Evolutionary conservation across 768 basidiomycete species (phyloP).

Genomic region (Suillus alpinus): DNA sequence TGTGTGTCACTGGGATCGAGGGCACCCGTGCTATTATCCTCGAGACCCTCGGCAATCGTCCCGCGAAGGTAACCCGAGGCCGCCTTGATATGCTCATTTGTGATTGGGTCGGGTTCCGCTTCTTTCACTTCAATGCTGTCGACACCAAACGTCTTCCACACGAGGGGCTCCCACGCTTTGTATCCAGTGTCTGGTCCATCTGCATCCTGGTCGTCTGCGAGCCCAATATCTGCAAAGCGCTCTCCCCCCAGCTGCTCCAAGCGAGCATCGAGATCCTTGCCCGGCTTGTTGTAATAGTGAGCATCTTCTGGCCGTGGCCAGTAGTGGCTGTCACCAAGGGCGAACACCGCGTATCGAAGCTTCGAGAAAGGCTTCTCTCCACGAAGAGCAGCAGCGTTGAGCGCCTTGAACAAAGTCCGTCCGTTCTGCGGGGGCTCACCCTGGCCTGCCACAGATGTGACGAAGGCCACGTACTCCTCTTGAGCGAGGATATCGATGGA

Average conservation of each 20-base stretch:
- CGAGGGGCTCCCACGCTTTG: constrained; percentile 87
- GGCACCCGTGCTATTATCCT: constrained; percentile 85
- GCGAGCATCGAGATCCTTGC: constrained; percentile 83
- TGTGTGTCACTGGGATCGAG: constrained; percentile 89
- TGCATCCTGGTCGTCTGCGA: constrained; percentile 96
- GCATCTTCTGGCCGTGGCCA: constrained; percentile 97
- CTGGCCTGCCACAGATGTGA: constrained; percentile 94
- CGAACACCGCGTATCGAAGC: constrained; percentile 83
- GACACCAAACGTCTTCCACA: constrained; percentile 96
- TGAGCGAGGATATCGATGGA: constrained; percentile 70
- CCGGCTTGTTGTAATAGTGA: constrained; percentile 98
- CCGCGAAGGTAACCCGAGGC: constrained; percentile 92
- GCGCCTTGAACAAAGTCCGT: constrained; percentile 80
- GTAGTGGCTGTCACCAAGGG: constrained; percentile 97
- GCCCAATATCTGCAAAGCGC: constrained; percentile 70
- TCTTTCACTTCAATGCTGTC: constrained; percentile 85
- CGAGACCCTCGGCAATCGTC: constrained; percentile 89
- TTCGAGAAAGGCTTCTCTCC: constrained; percentile 57
- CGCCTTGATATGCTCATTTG: constrained; percentile 99
- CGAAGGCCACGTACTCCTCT: constrained; percentile 75
- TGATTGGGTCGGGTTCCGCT: constrained; percentile 94
- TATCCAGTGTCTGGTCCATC: constrained; percentile 97
- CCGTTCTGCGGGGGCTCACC: constrained; percentile 98
- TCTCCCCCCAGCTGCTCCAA: constrained; percentile 79
- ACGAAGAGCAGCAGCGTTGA: constrained; percentile 58